Evolutionary conservation across 257 asterid species (phyloP), one percentile per base, ranked within the genome.

Genomic region (Lycium ferocissimum): DNA sequence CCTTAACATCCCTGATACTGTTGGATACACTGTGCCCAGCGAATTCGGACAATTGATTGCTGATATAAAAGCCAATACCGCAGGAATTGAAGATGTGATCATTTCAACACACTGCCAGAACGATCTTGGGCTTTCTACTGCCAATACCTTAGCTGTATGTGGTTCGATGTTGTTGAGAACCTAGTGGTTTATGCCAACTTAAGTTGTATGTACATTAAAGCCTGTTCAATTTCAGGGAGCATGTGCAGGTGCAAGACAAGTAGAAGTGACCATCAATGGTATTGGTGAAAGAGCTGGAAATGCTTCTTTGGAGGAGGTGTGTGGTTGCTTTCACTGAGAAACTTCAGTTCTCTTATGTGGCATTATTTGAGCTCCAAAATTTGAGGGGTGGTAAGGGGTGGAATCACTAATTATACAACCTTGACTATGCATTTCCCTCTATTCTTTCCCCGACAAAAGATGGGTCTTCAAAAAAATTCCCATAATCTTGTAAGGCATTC

Each of bases 261-360:
- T 96, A 35, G 99, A 96, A 86, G 98, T 95, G 85, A 96, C 99
- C 87, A 92, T 96, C 88, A 96, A 96, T 88, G 99, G 98, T 80
- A 96, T 96, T 70, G 99, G 99, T 80, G 99, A 96, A 90, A 92
- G 99, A 88, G 99, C 99, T 85, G 99, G 99, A 37, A 96, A 96
- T 91, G 99, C 99, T 69, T 96, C 99, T 43, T 80, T 96, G 49
- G 99, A 96, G 93, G 99, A 96, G 97, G 99, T 95, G 75, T 80
- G 90, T 81, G 76, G 43, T 22, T 47, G 65, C 22, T 53, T 84
- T 38, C 49, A 54, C 33, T 78, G 82, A 53, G 82, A 51, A 54
- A 22, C 75, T 45, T 81, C 26, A 82, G 51, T 53, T 49, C 67
- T 26, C 53, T 83, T 67, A 71, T 43, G 33, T 71, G 76, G 76